A percentile compares a stretch with the other conserved stretches of the same genome.
These are phyloP conservation scores for Przewalskia tangutica DNA, from an alignment of 257 asterid genomes.

Conservation along the genomic window DNA sequence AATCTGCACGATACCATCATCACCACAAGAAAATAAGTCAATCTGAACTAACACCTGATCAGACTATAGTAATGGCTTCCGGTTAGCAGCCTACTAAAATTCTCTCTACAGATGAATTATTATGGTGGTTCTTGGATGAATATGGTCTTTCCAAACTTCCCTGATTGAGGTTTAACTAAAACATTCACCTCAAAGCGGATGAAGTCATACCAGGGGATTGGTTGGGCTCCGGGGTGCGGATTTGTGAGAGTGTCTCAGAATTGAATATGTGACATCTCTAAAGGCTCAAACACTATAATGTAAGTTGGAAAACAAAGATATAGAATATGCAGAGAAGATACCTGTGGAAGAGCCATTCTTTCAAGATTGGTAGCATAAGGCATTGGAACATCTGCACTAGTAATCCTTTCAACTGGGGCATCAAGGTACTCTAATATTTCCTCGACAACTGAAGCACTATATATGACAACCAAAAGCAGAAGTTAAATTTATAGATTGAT, in stretches of 20 bases:
- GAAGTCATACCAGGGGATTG: too few relatives aligned
- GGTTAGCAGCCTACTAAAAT: not conserved
- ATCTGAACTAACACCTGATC: not conserved
- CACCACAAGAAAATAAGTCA: not conserved
- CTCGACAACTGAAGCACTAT: constrained; percentile 49
- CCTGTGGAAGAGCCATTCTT: constrained; percentile 62
- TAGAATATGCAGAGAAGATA: constrained; percentile 1
- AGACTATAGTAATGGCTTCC: not conserved
- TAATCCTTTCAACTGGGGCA: constrained; percentile 56
- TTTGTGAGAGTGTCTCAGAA: not conserved
- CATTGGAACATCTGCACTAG: constrained; percentile 64
- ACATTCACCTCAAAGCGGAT: not conserved
- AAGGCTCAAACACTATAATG: not conserved
- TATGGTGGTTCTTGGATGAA: not conserved
- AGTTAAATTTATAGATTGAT: not conserved
- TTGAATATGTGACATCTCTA: too few relatives aligned
- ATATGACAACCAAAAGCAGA: not conserved
- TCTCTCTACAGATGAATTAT: not conserved
- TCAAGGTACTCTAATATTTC: constrained; percentile 57
- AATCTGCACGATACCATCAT: not conserved
- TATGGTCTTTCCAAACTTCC: not conserved
- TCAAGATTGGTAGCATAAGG: constrained; percentile 63
- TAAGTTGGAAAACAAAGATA: not conserved
- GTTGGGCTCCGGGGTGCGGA: too few relatives aligned
- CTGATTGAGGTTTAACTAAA: not conserved